phyloP scores from a whole-genome alignment of 352 stramenopile genomes.

The Globisporangium nagaii region DNA sequence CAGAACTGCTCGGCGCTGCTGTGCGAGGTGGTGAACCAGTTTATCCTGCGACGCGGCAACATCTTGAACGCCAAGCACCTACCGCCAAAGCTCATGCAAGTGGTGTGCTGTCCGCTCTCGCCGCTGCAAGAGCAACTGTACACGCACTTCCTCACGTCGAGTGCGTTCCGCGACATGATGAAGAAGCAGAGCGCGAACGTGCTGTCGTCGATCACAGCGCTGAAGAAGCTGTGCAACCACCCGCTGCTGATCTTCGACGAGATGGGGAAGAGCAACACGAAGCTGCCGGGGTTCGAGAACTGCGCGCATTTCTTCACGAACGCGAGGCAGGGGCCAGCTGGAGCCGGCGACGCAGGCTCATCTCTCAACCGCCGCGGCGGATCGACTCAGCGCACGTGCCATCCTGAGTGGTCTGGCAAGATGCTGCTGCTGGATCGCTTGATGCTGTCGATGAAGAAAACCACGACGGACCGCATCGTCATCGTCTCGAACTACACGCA shows the following conservation, averaged over 20 bases:
- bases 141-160: slow-evolving; percentile 92
- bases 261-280: slow-evolving; percentile 74
- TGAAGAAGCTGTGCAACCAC: slow-evolving; percentile 99
- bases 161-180: slow-evolving; percentile 95
- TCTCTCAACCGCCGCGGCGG: slow-evolving; percentile 24
- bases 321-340: slow-evolving; percentile 16
- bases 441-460: slow-evolving; percentile 95
- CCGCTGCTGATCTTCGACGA: slow-evolving; percentile 92
- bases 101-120: slow-evolving; percentile 97
- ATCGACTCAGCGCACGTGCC: slow-evolving; percentile 54
- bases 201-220: slow-evolving; percentile 82
- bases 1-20: slow-evolving; percentile 93
- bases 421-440: slow-evolving; percentile 93
- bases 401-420: slow-evolving; percentile 87
- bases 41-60: slow-evolving; percentile 97
- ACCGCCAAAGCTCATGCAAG: slow-evolving; percentile 97
- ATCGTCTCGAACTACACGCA: slow-evolving; percentile 99
- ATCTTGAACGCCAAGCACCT: slow-evolving; percentile 98
- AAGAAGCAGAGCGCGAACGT: slow-evolving; percentile 91
- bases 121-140: slow-evolving; percentile 96
- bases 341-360: background rate
- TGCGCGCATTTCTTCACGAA: slow-evolving; percentile 62
- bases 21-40: slow-evolving; percentile 97
- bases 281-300: slow-evolving; percentile 73
- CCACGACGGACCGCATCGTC: slow-evolving; percentile 96